These are phyloP conservation scores for Teunomyces atbi DNA, from an alignment of 805 yeast genomes.

Conservation along the genomic window DNA sequence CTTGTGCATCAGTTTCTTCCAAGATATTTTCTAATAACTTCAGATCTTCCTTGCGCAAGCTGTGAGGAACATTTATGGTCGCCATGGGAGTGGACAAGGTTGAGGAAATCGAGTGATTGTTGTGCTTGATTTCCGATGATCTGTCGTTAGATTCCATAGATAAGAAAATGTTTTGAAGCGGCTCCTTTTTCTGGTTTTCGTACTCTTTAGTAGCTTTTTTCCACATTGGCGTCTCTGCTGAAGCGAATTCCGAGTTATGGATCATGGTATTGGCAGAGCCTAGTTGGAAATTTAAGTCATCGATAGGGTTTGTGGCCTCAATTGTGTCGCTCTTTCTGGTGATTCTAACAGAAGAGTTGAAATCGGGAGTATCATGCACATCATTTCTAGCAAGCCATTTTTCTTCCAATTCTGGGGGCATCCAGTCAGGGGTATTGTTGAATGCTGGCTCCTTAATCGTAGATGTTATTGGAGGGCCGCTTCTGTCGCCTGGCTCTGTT, in stretches of 20 bases:
- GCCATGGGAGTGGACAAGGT: conserved; percentile 40
- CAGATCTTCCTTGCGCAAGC: neutral
- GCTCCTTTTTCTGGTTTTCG: conserved; percentile 21
- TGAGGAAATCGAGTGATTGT: conserved; percentile 28
- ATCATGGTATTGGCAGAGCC: conserved; percentile 30
- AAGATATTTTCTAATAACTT: conserved; percentile 17
- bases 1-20: conserved; percentile 19
- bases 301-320: neutral
- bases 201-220: conserved; percentile 29
- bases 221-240: conserved; percentile 35
- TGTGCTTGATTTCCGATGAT: conserved; percentile 5
- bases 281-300: conserved; percentile 16
- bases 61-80: conserved; percentile 13
- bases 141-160: conserved; percentile 19
- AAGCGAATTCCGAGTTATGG: conserved; percentile 23
- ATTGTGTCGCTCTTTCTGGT: conserved; percentile 11
- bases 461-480: neutral
- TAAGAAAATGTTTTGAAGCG: conserved; percentile 31
- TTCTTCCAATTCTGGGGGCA: conserved; percentile 39
- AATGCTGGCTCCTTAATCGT: conserved; percentile 4
- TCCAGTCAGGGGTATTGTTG: conserved; percentile 39
- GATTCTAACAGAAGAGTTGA: conserved; percentile 25
- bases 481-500: neutral
- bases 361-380: conserved; percentile 11
- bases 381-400: conserved; percentile 26